Conservation (phyloP, 768 basidiomycete genomes). For the Pisolithus tinctorius region DNA sequence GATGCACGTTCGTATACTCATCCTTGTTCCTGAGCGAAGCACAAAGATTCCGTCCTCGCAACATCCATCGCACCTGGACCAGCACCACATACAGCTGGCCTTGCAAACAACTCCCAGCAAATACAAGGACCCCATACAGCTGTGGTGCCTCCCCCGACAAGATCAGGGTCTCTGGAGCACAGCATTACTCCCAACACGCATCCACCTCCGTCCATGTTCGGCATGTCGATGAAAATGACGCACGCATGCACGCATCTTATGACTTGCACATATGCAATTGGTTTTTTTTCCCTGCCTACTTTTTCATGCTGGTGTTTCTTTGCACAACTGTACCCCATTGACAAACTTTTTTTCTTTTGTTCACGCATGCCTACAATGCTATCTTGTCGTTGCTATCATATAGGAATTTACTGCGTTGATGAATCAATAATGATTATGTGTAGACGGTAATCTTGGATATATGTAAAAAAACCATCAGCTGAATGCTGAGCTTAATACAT, state of each 20-base stretch:
- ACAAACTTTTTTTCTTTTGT: too few species aligned
- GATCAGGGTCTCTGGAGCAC: slow-evolving; percentile 9
- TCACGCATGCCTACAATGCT: slow-evolving; percentile 1
- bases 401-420: slow-evolving; percentile 14
- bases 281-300: too few species aligned
- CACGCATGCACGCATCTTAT: too few species aligned
- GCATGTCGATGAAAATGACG: not conserved
- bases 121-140: slow-evolving; percentile 1
- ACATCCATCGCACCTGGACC: slow-evolving; percentile 7
- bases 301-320: too few species aligned
- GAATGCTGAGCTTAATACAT: too few species aligned
- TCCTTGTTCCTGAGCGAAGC: slow-evolving; percentile 12
- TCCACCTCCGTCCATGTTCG: slow-evolving; percentile 23
- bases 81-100: slow-evolving; percentile 3
- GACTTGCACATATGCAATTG: too few species aligned
- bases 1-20: too few species aligned
- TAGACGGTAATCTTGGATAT: too few species aligned
- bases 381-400: slow-evolving; percentile 11
- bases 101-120: slow-evolving; percentile 3
- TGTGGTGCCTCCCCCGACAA: slow-evolving; percentile 14
- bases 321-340: too few species aligned
- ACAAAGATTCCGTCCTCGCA: slow-evolving; percentile 10
- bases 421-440: too few species aligned
- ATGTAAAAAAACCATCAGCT: too few species aligned
- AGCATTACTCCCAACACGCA: slow-evolving; percentile 29